Evolutionary conservation across 2,329 filamentous ascomycete genomes (phyloP).

Genomic region (Ophiostoma sp.): DNA sequence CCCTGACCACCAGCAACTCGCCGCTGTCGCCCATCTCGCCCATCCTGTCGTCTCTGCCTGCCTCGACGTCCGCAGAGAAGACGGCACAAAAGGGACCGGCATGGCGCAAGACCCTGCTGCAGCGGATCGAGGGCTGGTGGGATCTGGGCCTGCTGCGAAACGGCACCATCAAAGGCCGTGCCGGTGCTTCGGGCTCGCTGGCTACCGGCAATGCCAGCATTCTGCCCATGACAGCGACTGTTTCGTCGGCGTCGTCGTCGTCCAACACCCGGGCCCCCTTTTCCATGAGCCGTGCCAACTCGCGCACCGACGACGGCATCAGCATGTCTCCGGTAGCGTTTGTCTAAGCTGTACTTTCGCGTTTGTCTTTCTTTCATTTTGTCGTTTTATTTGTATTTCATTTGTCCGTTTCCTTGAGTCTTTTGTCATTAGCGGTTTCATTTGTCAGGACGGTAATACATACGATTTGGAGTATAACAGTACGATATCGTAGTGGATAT

Average conservation of each 20-base stretch:
- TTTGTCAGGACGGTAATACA: background rate
- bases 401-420: background rate
- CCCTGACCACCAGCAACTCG: background rate
- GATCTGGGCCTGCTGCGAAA: slow-evolving; percentile 43
- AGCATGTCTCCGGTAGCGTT: slow-evolving; percentile 14
- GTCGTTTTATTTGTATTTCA: background rate
- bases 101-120: slow-evolving; percentile 45
- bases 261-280: background rate
- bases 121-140: slow-evolving; percentile 51
- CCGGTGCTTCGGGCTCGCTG: background rate
- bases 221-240: background rate
- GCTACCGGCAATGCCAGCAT: background rate
- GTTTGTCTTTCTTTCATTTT: background rate
- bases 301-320: background rate
- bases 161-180: slow-evolving; percentile 36
- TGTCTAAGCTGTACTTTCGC: slow-evolving; percentile 7
- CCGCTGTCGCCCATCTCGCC: slow-evolving; percentile 18
- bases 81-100: slow-evolving; percentile 19
- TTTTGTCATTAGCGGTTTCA: background rate
- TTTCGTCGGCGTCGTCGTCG: background rate
- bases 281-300: background rate
- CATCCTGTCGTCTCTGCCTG: slow-evolving; percentile 15
- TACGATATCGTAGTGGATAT: background rate
- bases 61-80: slow-evolving; percentile 11
- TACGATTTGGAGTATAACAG: background rate